Conservation (phyloP, 2,329 filamentous ascomycete genomes). For the Blumeria graminis region DNA sequence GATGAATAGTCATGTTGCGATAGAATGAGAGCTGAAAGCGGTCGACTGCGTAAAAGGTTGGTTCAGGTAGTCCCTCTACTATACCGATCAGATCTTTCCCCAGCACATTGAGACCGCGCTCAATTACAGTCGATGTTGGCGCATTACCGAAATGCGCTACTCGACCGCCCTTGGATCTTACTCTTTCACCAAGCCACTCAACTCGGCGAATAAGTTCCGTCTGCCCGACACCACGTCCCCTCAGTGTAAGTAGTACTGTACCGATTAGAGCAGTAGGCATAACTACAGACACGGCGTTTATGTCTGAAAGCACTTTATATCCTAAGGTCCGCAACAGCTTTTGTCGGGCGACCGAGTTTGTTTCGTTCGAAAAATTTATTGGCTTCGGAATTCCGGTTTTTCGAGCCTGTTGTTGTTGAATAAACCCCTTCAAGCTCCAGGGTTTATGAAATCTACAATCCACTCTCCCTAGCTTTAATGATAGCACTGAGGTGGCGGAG, state of each 20-base stretch:
- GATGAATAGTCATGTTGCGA: conserved; percentile 96
- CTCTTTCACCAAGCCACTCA: conserved; percentile 67
- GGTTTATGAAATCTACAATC: conserved; percentile 93
- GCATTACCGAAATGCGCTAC: conserved; percentile 80
- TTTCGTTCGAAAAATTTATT: conserved; percentile 21
- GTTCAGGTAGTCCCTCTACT: conserved; percentile 58
- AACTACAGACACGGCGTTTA: conserved; percentile 87
- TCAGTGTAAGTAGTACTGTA: conserved; percentile 71
- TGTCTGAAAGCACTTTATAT: conserved; percentile 79
- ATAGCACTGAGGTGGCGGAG: conserved; percentile 66
- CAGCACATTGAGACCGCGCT: conserved; percentile 74
- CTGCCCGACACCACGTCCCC: conserved; percentile 78
- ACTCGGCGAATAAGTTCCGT: conserved; percentile 65
- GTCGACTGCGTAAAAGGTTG: conserved; percentile 86
- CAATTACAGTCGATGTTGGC: conserved; percentile 58
- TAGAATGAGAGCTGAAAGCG: conserved; percentile 96
- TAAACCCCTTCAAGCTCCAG: conserved; percentile 69
- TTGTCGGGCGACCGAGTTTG: conserved; percentile 19
- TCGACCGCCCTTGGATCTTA: conserved; percentile 65
- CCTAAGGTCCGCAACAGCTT: conserved; percentile 67
- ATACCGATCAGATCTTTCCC: conserved; percentile 71
- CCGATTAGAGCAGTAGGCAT: conserved; percentile 96
- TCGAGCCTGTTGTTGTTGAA: conserved; percentile 48
- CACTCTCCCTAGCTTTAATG: conserved; percentile 68
- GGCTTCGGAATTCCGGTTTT: conserved; percentile 25